Evolutionary conservation across 2,329 filamentous ascomycete species (phyloP), one percentile per base, ranked within the genome.

Genomic region (Colletotrichum chrysophilum): DNA sequence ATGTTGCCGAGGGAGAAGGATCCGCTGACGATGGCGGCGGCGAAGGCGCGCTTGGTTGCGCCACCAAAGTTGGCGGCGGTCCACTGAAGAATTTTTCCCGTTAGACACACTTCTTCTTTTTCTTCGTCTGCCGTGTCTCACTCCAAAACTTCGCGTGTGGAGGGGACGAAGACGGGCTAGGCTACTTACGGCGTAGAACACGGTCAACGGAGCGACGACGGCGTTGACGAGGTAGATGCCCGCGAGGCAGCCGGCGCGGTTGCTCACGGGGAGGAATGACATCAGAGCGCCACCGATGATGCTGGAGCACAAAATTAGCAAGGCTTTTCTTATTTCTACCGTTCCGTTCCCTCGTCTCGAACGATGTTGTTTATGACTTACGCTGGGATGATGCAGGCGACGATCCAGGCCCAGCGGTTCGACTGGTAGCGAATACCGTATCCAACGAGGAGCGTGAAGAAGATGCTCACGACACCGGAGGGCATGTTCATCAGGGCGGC

Each of bases 401-500:
- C 82, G 66, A 88, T 86, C 85, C 87, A 90, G 2, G 86, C 86
- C 88, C 87, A 90, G 56, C 88, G 86, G 74, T 89, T 82, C 8
- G 87, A 88, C 66, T 84, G 82, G 64, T 82, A 83, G 21, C 88
- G 87, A 66, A 90, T 86, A 10, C 86, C 87, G 55, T 83, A 86
- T 5, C 88, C 86, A 55, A 89, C 87, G 26, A 89, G 78, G 1
- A 91, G 80, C 1, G 88, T 89, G 75, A 88, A 88, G 78, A 88
- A 85, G 73, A 91, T 91, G 82, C 86, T 89, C 68, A 91, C 85
- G 2, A 84, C 84, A 12, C 89, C 89, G 2, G 87, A 89, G 2
- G 89, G 89, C 83, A 89, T 91, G 79, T 90, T 91, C 80, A 91
- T 87, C 7, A 91, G 82, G 4, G 89, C 88, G 5, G 89, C 83